Conservation (phyloP, 306 rosid genomes). For the Citrullus amarus region DNA sequence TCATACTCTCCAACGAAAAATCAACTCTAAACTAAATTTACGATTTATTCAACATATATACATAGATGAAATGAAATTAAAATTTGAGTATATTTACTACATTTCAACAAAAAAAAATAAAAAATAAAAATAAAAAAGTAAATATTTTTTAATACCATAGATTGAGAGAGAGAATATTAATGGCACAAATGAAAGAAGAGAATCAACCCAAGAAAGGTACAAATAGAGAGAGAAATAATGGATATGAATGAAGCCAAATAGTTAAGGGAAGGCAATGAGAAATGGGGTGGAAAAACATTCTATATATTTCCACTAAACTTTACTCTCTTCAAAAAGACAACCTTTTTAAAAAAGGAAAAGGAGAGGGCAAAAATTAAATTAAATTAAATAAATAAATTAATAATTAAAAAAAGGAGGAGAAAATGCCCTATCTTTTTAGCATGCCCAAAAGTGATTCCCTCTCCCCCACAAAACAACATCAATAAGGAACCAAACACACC, state of each 20-base stretch:
- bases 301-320: not conserved
- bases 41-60: too few relatives aligned
- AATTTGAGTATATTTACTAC: too few relatives aligned
- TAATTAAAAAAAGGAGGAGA: not conserved
- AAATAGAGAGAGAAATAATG: not conserved
- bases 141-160: too few relatives aligned
- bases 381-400: too few relatives aligned
- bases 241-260: not conserved
- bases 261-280: not conserved
- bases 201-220: not conserved
- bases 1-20: too few relatives aligned
- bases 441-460: constrained; percentile 76
- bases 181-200: not conserved
- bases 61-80: too few relatives aligned
- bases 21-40: too few relatives aligned
- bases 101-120: too few relatives aligned
- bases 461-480: constrained; percentile 76
- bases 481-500: constrained; percentile 36
- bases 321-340: not conserved
- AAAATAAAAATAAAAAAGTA: too few relatives aligned
- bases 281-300: not conserved
- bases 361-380: not conserved
- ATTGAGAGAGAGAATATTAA: not conserved
- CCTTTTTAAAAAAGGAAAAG: not conserved
- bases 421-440: constrained; percentile 41